Evolutionary conservation across 192 early-diverging fungal species (phyloP).

Genomic region (Coemansia sp.): DNA sequence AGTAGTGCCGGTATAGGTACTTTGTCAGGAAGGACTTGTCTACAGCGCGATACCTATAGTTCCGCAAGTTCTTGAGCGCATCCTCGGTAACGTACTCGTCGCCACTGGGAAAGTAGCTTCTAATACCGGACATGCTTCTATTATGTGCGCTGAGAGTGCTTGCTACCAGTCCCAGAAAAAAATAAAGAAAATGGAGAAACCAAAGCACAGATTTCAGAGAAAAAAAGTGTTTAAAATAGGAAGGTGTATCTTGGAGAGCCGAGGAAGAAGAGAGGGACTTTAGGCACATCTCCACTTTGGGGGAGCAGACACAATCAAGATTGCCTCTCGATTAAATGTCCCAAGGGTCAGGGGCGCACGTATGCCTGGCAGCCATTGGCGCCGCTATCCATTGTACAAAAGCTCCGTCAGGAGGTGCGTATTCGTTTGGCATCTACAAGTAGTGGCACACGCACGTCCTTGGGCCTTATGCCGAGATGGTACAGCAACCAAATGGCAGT

Average conservation of each 20-base stretch:
- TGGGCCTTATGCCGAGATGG: background rate
- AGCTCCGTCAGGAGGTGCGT: background rate
- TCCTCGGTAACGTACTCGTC: constrained; percentile 66
- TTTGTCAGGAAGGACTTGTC: constrained; percentile 82
- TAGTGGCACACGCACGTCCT: background rate
- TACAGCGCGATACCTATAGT: constrained; percentile 76
- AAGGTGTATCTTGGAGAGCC: background rate
- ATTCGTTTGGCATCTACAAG: background rate
- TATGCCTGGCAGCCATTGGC: background rate
- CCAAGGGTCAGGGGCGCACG: background rate
- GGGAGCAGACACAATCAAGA: background rate
- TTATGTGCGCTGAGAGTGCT: constrained; percentile 4
- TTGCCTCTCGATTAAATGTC: background rate
- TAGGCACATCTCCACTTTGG: background rate
- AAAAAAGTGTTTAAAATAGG: background rate
- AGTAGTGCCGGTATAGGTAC: constrained; percentile 82
- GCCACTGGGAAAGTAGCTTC: constrained; percentile 45
- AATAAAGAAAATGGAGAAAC: constrained; percentile 1
- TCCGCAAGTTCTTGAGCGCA: constrained; percentile 66
- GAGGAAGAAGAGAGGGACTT: background rate
- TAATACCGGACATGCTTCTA: constrained; percentile 24
- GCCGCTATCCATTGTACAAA: background rate
- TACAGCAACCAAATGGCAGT: background rate
- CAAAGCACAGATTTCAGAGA: constrained; percentile 4
- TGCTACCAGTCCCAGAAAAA: background rate